Evolutionary conservation across 2,329 filamentous ascomycete species (phyloP).

Genomic region (Sclerotinia borealis): DNA sequence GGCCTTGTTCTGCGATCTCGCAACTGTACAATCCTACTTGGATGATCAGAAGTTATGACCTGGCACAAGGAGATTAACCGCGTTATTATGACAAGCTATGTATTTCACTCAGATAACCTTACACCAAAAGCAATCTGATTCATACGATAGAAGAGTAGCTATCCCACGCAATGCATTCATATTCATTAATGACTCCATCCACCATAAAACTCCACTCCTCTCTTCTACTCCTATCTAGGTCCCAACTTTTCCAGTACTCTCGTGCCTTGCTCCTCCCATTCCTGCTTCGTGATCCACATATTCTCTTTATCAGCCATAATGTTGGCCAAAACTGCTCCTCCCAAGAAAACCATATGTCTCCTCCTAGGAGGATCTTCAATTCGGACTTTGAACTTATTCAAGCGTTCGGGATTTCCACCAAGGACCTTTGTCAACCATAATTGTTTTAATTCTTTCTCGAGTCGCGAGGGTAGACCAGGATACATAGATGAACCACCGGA

Average conservation of each 20-base stretch:
- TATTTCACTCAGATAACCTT: constrained; percentile 18
- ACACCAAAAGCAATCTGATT: neutral
- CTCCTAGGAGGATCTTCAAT: constrained; percentile 96
- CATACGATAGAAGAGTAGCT: neutral
- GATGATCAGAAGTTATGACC: neutral
- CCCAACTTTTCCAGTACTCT: constrained; percentile 87
- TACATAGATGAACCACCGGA: constrained; percentile 99
- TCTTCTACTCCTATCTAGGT: constrained; percentile 52
- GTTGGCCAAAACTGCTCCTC: constrained; percentile 92
- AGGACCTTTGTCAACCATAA: constrained; percentile 92
- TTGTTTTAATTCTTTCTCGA: constrained; percentile 99
- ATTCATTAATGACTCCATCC: constrained; percentile 3
- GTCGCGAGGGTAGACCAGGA: constrained; percentile 82
- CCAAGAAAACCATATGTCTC: constrained; percentile 99
- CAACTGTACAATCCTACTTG: neutral
- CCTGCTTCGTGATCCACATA: constrained; percentile 97
- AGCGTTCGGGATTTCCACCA: constrained; percentile 81
- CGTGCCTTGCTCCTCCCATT: constrained; percentile 91
- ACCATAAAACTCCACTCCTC: constrained; percentile 3
- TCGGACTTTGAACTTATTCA: constrained; percentile 98
- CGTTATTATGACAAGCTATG: neutral
- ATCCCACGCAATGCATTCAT: constrained; percentile 6
- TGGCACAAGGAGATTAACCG: neutral
- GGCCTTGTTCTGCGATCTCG: neutral
- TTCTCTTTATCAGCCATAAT: constrained; percentile 98